phyloP scores from a whole-genome alignment of 2,329 filamentous ascomycete genomes.

The Atkinsonella texensis region DNA sequence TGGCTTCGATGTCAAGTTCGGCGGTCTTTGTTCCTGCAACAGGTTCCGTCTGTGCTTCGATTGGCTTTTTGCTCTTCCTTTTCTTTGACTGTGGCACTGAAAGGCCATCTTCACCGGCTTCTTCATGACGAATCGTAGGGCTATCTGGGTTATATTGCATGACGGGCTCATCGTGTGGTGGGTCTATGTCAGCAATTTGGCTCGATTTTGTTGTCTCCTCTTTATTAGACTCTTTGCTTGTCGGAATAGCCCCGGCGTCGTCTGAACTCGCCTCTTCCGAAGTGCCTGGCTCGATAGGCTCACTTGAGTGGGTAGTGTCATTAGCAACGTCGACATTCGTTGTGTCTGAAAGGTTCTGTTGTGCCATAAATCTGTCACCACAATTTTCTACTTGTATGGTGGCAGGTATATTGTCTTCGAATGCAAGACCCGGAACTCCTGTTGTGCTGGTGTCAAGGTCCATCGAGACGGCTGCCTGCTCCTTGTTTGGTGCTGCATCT shows the following conservation, averaged over 20 bases:
- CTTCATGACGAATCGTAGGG: not conserved
- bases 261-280: constrained; percentile 15
- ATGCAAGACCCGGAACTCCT: not conserved
- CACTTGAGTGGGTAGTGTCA: not conserved
- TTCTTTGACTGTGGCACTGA: constrained; percentile 14
- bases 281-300: not conserved
- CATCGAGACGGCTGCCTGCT: not conserved
- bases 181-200: constrained; percentile 5
- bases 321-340: not conserved
- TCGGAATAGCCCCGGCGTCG: not conserved
- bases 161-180: not conserved
- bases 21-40: not conserved
- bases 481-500: not conserved
- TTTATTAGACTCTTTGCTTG: constrained; percentile 16
- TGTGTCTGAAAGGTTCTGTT: constrained; percentile 9
- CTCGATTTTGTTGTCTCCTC: constrained; percentile 18
- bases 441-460: not conserved
- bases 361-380: not conserved
- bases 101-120: constrained; percentile 2
- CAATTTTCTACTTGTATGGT: not conserved
- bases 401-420: not conserved
- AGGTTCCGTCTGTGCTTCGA: constrained; percentile 2
- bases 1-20: not conserved
- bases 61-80: constrained; percentile 17
- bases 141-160: not conserved